Conservation (phyloP, 352 stramenopile species). For the Globisporangium irregulare region DNA sequence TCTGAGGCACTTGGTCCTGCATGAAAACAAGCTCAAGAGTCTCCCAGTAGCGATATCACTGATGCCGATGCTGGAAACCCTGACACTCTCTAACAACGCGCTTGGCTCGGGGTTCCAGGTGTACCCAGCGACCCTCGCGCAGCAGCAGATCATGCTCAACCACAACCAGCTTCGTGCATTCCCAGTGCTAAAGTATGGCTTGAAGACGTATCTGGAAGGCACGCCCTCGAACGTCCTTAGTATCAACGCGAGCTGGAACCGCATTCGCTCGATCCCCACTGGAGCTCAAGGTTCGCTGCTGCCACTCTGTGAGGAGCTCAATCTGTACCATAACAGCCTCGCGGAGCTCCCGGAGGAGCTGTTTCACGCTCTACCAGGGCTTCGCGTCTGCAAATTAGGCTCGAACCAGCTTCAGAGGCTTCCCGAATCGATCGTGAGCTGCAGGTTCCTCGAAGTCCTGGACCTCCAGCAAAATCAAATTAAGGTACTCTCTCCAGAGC, state of each 20-base stretch:
- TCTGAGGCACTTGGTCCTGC: slow-evolving; percentile 29
- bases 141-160: slow-evolving; percentile 25
- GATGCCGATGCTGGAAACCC: slow-evolving; percentile 24
- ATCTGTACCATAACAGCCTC: slow-evolving; percentile 47
- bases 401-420: slow-evolving; percentile 38
- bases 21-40: slow-evolving; percentile 43
- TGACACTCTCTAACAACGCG: slow-evolving; percentile 22
- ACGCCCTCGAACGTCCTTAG: slow-evolving; percentile 22
- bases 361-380: slow-evolving; percentile 32
- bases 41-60: slow-evolving; percentile 24
- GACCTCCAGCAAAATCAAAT: slow-evolving; percentile 55
- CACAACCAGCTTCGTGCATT: slow-evolving; percentile 42
- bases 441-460: slow-evolving; percentile 31
- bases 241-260: slow-evolving; percentile 31
- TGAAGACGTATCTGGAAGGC: slow-evolving; percentile 16
- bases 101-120: slow-evolving; percentile 19
- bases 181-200: slow-evolving; percentile 9
- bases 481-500: slow-evolving; percentile 23
- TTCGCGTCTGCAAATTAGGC: slow-evolving; percentile 40
- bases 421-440: slow-evolving; percentile 31
- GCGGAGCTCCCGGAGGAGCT: slow-evolving; percentile 38
- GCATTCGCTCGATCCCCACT: slow-evolving; percentile 22
- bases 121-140: slow-evolving; percentile 21
- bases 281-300: slow-evolving; percentile 22
- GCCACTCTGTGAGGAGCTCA: slow-evolving; percentile 32